Base-by-base conservation (phyloP, 139 green algal genomes). In the Chlorella sorokiniana region DNA sequence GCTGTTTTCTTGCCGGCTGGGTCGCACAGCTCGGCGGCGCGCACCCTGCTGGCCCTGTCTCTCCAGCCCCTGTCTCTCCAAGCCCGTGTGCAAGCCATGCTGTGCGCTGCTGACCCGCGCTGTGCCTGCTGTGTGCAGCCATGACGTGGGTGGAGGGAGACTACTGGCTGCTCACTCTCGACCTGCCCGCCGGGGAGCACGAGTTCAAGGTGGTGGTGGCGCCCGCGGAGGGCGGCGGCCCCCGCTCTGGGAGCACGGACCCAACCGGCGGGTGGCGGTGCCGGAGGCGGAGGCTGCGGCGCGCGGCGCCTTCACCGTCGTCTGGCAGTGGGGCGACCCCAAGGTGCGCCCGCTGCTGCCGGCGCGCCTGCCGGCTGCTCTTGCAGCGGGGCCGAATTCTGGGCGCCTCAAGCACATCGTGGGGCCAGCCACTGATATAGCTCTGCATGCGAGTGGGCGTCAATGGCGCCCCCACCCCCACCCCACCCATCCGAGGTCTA, bases 131-230 rank as follows among this genome's bases (percentile, higher is more conserved):
- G 29, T n/a, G 14, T n/a, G 69, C 42, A 76, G 69, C 27, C 10
- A 76, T 76, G 69, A 62, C 42, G 1, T 76, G 69, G 69, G 40
- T 8, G 11, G 42, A 76, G 11, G 69, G 69, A 29, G 69, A 76
- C 69, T 31, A 61, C 40, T 76, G 69, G 69, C 29, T 63, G 27
- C 69, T 76, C 22, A 31, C 25, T 18, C 44, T 62, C 2, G 69
- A 76, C 69, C 42, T 76, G 44, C 69, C 69, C 4, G 69, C 42
- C 10, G 69, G 69, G 9, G 69, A 76, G 69, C 69, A 76, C 42
- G 69, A 76, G 69, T 76, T 63, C 69, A 76, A 76, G 41, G 69
- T 61, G 42, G 42, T 51, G 2, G 69, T 31, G 8, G 69, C 40
- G 38, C 27, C 38, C 2, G 16, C 27, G 69, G 42, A 22, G 25